phyloP scores from a whole-genome alignment of 345 rosid genomes.

The Populus alba region DNA sequence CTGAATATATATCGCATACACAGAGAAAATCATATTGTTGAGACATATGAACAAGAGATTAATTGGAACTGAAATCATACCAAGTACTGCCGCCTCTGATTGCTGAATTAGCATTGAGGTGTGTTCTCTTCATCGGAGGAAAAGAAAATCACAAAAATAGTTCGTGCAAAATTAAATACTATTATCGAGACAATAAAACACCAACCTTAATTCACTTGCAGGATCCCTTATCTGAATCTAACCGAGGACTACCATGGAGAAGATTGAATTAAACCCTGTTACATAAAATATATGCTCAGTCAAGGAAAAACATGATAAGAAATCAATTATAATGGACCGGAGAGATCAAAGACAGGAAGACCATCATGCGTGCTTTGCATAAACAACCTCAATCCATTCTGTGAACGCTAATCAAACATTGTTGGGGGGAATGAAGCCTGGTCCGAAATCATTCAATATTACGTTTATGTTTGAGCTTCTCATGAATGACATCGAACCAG shows the following conservation, averaged over 20 bases:
- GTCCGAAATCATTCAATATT: slow-evolving; percentile 65
- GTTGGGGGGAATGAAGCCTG: slow-evolving; percentile 98
- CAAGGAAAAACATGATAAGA: not conserved
- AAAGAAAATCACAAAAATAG: not conserved
- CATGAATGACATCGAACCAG: slow-evolving; percentile 71
- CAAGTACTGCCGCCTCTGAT: not conserved
- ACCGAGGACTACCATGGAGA: not conserved
- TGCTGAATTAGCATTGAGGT: not conserved
- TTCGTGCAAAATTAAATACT: not conserved
- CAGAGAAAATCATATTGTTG: not conserved
- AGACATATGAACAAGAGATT: not conserved
- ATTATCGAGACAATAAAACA: not conserved
- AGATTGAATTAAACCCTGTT: not conserved
- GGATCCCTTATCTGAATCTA: not conserved
- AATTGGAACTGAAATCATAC: not conserved
- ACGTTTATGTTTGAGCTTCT: not conserved
- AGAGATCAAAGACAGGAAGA: not conserved
- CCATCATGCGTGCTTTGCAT: not conserved
- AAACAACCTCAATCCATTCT: not conserved
- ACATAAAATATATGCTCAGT: too few relatives aligned
- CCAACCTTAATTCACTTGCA: not conserved
- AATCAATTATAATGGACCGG: not conserved
- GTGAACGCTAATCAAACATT: slow-evolving; percentile 10
- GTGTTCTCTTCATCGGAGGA: not conserved
- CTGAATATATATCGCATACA: not conserved